Evolutionary conservation across 164 flowering plant genomes (phyloP).

Genomic region (Akebia trifoliata): DNA sequence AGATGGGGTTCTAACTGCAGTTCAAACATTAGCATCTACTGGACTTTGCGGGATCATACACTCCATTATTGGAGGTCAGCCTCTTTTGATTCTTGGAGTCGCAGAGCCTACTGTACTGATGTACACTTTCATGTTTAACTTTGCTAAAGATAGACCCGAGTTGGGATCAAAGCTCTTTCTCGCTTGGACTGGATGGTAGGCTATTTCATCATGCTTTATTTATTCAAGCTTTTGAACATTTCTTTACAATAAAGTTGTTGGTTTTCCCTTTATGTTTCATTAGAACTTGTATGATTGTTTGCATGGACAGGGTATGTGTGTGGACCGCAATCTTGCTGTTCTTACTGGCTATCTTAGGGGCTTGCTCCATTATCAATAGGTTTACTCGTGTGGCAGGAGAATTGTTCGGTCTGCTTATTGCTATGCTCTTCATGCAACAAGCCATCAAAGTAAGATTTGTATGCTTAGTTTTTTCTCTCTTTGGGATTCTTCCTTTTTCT

Average conservation of each 20-base stretch:
- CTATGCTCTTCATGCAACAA: constrained; percentile 93
- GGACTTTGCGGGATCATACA: constrained; percentile 91
- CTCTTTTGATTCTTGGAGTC: constrained; percentile 89
- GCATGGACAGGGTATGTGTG: constrained; percentile 69
- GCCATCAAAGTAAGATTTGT: constrained; percentile 36
- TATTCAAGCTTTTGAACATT: too few species aligned
- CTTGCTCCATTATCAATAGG: constrained; percentile 85
- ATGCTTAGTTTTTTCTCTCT: too few species aligned
- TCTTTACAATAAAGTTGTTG: too few species aligned
- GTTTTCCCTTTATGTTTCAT: constrained; percentile 17
- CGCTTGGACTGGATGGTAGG: constrained; percentile 96
- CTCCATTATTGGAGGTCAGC: constrained; percentile 94
- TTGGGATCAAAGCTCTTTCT: constrained; percentile 82
- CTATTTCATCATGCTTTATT: constrained; percentile 4
- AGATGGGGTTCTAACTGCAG: constrained; percentile 94
- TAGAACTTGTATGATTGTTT: not conserved
- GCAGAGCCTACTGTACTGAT: constrained; percentile 98
- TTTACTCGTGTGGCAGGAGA: constrained; percentile 93
- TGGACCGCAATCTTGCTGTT: constrained; percentile 77
- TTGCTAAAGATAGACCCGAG: constrained; percentile 77
- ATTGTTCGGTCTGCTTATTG: constrained; percentile 80
- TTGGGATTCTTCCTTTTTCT: not conserved
- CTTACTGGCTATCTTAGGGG: constrained; percentile 68
- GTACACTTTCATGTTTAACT: constrained; percentile 96
- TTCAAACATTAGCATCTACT: constrained; percentile 94